These are phyloP conservation scores for Phialophora verrucosa DNA, from an alignment of 2,329 filamentous ascomycete species.

Conservation along the genomic window DNA sequence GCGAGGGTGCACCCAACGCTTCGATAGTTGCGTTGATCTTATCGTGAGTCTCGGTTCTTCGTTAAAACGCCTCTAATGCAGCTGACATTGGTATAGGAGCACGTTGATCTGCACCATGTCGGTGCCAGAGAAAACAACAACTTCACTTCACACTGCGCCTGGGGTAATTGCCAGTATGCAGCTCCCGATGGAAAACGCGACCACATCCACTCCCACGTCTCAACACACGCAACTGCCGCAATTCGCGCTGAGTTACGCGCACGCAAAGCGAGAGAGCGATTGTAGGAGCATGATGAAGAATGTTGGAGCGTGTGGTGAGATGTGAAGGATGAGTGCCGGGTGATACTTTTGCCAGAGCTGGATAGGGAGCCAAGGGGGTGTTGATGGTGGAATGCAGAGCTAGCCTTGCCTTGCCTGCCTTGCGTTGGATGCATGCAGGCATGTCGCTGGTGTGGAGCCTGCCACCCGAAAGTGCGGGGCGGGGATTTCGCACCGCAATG, in stretches of 20 bases:
- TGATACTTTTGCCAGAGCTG: conserved; percentile 1
- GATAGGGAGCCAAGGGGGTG: not conserved
- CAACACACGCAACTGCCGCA: not conserved
- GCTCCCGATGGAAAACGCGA: not conserved
- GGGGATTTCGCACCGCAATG: conserved; percentile 6
- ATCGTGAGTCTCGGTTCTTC: not conserved
- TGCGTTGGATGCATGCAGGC: not conserved
- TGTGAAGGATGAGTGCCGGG: not conserved
- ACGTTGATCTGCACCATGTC: not conserved
- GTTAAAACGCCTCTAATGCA: not conserved
- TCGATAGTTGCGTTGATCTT: not conserved
- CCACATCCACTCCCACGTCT: not conserved
- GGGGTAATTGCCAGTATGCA: not conserved
- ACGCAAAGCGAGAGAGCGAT: not conserved
- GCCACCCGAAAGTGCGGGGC: conserved; percentile 5
- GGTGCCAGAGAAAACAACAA: not conserved
- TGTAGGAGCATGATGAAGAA: not conserved
- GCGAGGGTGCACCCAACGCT: not conserved
- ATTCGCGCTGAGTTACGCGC: not conserved
- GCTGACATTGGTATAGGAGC: not conserved
- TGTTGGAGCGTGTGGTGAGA: not conserved
- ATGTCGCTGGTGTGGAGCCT: not conserved
- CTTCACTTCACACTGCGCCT: not conserved
- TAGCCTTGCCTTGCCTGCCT: conserved; percentile 6
- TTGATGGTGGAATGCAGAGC: not conserved